Base-by-base conservation (phyloP, 106 monocot genomes). In the Chionographis japonica region DNA sequence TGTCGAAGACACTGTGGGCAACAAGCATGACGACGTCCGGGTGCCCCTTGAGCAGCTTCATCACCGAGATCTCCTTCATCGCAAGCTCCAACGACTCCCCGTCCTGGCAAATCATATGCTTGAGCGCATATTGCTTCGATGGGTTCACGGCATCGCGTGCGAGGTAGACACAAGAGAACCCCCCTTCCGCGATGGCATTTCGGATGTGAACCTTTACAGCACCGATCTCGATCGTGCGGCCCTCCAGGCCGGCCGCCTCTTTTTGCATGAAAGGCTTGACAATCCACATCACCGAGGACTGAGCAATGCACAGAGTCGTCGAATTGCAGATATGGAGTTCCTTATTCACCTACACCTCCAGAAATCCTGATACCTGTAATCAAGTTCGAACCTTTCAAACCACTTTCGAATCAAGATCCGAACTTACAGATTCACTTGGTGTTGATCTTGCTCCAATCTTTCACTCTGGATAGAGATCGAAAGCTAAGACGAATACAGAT, bases 91-190 rank as follows among this genome's bases (percentile, higher is more conserved):
- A 68, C 8, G 90, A 93, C 64, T 99, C 98, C 43, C 67, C 75
- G 50, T 99, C 98, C 65, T 87, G 84, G 69, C 92, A 86, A 56
- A 99, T 85, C 60, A 99, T 83, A 57, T 99, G 93, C 74, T 99
- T 99, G 14, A 99, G 78, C 18, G 98, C 98, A 78, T 93, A 99
- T 61, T 90, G 93, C 63, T 81, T 93, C 0, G 93, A 81, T 10
- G 63, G 35, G 53, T 85, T 79, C 8, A 72, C 58, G 53, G 68
- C 71, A 77, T 99, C 93, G 39, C 76, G 74, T 3, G 85, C 90
- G 16, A 90, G 74, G 53, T 99, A 99, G 36, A 99, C 98, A 59
- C 85, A 84, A 14, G 98, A 99, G 68, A 99, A 99, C 6, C 98
- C 98, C 9, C 98, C 98, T 72, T 99, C 90, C 2, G 98, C 98